A percentile compares a stretch with the other conserved stretches of the same genome.
Evolutionary conservation across 2,329 filamentous ascomycete species (phyloP).

Genomic region (Calonectria multiphialidica): DNA sequence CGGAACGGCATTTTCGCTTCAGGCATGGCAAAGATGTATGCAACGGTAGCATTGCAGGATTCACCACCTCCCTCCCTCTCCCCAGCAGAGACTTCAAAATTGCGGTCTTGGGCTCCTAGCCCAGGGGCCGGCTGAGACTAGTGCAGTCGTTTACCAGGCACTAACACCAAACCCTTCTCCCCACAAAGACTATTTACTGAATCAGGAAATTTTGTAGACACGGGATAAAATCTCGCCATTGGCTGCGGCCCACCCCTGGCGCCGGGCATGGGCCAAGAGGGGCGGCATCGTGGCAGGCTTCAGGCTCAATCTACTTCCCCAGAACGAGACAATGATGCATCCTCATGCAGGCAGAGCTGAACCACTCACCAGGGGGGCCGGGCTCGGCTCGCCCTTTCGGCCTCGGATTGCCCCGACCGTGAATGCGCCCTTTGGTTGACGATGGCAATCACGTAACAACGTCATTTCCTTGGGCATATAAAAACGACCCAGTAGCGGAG

Average conservation of each 20-base stretch:
- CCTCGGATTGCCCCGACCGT: neutral
- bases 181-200: slow-evolving; percentile 9
- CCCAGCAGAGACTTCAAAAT: neutral
- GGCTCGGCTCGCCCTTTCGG: neutral
- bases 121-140: neutral
- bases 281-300: neutral
- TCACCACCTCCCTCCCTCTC: neutral
- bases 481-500: neutral
- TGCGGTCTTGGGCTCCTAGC: neutral
- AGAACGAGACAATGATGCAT: neutral
- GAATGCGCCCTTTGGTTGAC: neutral
- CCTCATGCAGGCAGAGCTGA: neutral
- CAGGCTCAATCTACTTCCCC: neutral
- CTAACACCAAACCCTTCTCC: slow-evolving; percentile 4
- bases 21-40: neutral
- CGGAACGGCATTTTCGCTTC: slow-evolving; percentile 38
- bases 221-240: neutral
- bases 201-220: slow-evolving; percentile 8
- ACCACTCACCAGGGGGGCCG: too few relatives aligned
- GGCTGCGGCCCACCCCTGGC: neutral
- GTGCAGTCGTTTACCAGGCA: slow-evolving; percentile 8
- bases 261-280: neutral
- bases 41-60: neutral
- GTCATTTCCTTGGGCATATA: neutral
- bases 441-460: neutral